phyloP scores from a whole-genome alignment of 345 rosid species.

The Schrenkiella parvula region DNA sequence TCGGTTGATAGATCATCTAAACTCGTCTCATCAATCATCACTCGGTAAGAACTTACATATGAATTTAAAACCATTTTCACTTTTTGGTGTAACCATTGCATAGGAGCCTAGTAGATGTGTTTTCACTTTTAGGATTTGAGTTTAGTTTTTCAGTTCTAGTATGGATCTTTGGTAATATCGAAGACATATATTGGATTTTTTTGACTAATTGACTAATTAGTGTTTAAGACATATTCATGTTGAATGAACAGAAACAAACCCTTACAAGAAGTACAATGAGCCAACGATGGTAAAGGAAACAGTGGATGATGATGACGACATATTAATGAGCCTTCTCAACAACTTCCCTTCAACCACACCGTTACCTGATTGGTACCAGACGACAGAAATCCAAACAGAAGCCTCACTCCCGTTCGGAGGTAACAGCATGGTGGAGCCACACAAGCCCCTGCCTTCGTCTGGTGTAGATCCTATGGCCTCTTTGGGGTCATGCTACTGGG shows the following conservation, averaged over 20 bases:
- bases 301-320: constrained; percentile 56
- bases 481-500: constrained; percentile 45
- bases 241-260: constrained; percentile 30
- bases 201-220: neutral
- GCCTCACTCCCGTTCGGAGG: too few relatives aligned
- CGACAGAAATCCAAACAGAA: constrained; percentile 10
- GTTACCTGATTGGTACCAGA: constrained; percentile 63
- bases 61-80: neutral
- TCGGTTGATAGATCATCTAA: constrained; percentile 28
- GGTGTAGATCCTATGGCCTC: constrained; percentile 32
- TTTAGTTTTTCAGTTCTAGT: neutral
- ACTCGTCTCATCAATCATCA: constrained; percentile 44
- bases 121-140: neutral
- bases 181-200: neutral
- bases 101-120: neutral
- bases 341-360: constrained; percentile 58
- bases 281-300: constrained; percentile 38
- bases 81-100: neutral
- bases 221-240: neutral
- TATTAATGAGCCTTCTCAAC: constrained; percentile 55
- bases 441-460: neutral
- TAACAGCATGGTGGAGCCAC: constrained; percentile 9
- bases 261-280: constrained; percentile 30
- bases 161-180: neutral
- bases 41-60: constrained; percentile 36